Evolutionary conservation across 1,139 yeast genomes (phyloP).

Genomic region (Blastobotrys petasosporus): DNA sequence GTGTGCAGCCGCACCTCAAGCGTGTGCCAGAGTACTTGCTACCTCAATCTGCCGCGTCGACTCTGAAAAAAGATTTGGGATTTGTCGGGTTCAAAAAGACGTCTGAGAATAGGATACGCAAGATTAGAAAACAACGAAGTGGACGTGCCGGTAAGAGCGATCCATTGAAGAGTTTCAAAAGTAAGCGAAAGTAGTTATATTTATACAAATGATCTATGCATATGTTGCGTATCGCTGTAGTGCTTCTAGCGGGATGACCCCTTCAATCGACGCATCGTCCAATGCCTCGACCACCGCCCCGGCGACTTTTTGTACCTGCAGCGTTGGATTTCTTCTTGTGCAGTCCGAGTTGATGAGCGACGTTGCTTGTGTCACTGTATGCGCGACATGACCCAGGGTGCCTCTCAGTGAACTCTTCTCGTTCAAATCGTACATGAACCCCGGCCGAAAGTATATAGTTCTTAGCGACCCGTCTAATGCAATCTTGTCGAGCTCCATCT

Average conservation of each 20-base stretch:
- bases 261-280: conserved; percentile 45
- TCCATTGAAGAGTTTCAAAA: conserved; percentile 60
- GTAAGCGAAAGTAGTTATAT: neutral
- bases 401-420: conserved; percentile 20
- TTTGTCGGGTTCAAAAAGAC: conserved; percentile 71
- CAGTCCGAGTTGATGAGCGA: conserved; percentile 29
- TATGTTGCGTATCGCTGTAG: conserved; percentile 24
- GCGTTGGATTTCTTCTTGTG: conserved; percentile 47
- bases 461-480: conserved; percentile 38
- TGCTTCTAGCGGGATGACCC: conserved; percentile 52
- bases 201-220: neutral
- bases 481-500: conserved; percentile 41
- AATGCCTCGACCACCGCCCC: conserved; percentile 50
- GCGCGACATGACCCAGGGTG: conserved; percentile 10
- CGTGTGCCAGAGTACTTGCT: conserved; percentile 88
- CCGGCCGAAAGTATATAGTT: conserved; percentile 65
- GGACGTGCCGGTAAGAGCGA: conserved; percentile 44
- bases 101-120: conserved; percentile 40
- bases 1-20: conserved; percentile 80
- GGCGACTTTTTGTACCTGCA: conserved; percentile 68
- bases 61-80: conserved; percentile 47
- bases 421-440: conserved; percentile 66
- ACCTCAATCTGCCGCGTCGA: conserved; percentile 49
- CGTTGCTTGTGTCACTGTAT: conserved; percentile 6
- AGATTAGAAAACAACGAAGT: conserved; percentile 37